Conservation (phyloP, 2,329 filamentous ascomycete genomes). For the Penicillium aurantiogriseum region DNA sequence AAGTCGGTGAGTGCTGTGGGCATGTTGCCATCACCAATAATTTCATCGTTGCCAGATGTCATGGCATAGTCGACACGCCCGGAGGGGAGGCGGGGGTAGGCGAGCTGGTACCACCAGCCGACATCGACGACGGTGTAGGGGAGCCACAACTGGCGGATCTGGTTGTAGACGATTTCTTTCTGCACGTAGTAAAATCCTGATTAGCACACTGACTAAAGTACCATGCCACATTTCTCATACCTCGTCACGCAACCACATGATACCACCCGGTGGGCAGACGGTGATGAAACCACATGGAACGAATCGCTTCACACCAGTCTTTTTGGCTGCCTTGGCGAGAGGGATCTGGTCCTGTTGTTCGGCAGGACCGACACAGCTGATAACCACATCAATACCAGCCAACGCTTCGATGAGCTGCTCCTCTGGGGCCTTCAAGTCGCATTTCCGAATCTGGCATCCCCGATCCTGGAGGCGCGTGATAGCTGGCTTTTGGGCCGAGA, state of each 20-base stretch:
- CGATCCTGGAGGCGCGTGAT: constrained; percentile 41
- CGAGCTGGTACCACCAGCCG: constrained; percentile 59
- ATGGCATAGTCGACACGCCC: constrained; percentile 49
- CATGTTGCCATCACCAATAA: constrained; percentile 49
- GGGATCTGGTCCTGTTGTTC: constrained; percentile 45
- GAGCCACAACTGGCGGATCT: constrained; percentile 49
- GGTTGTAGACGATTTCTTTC: constrained; percentile 54
- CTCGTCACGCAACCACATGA: constrained; percentile 44
- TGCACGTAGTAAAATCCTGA: constrained; percentile 16
- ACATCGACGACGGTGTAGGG: constrained; percentile 59
- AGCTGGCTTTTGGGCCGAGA: constrained; percentile 50
- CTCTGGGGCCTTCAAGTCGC: constrained; percentile 45
- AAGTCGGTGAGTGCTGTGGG: constrained; percentile 49
- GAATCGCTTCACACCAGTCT: constrained; percentile 52
- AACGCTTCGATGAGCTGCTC: constrained; percentile 46
- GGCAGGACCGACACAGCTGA: constrained; percentile 42
- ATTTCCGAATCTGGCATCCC: constrained; percentile 46
- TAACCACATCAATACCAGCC: constrained; percentile 46
- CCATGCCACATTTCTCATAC: constrained; percentile 23
- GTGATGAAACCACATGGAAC: constrained; percentile 54
- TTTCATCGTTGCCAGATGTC: constrained; percentile 34
- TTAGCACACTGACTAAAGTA: constrained; percentile 9
- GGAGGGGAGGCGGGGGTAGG: constrained; percentile 46
- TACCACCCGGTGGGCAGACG: constrained; percentile 46
- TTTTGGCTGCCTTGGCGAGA: constrained; percentile 50